Conservation (phyloP, 208 protist species). For the Angomonas ambiguus region DNA sequence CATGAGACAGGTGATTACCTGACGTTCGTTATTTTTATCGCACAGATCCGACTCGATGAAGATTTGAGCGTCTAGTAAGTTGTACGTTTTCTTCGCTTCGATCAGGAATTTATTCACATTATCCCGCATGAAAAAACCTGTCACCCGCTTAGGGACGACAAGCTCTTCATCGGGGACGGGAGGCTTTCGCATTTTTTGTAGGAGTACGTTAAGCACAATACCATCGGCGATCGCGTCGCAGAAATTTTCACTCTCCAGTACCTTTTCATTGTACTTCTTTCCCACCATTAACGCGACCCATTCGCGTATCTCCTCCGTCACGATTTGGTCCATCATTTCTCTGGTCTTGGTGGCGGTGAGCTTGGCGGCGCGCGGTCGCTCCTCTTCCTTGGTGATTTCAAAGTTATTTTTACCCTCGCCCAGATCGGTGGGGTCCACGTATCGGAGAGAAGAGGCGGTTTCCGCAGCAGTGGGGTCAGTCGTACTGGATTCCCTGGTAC, state of each 20-base stretch:
- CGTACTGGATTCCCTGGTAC: not conserved
- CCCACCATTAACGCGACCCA: slow-evolving; percentile 61
- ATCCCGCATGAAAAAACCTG: slow-evolving; percentile 74
- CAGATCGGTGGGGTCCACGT: not conserved
- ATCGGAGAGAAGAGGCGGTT: not conserved
- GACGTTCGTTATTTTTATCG: slow-evolving; percentile 65
- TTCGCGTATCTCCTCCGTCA: slow-evolving; percentile 55
- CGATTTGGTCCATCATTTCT: slow-evolving; percentile 41
- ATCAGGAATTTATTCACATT: slow-evolving; percentile 62
- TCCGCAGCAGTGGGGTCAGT: not conserved
- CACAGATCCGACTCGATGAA: slow-evolving; percentile 76
- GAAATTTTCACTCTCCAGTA: slow-evolving; percentile 42
- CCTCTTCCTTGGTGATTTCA: not conserved
- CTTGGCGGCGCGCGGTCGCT: slow-evolving; percentile 7
- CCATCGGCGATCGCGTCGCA: slow-evolving; percentile 62
- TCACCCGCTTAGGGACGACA: slow-evolving; percentile 45
- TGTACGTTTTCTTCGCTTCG: slow-evolving; percentile 28
- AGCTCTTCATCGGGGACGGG: slow-evolving; percentile 37
- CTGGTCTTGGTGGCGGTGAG: slow-evolving; percentile 26
- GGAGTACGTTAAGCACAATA: slow-evolving; percentile 50
- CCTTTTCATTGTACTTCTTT: slow-evolving; percentile 27
- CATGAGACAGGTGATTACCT: slow-evolving; percentile 76
- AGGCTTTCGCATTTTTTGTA: slow-evolving; percentile 66
- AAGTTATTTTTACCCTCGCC: not conserved
- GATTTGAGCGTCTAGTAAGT: slow-evolving; percentile 49